A percentile compares a stretch with the other conserved stretches of the same genome.
phyloP scores from a whole-genome alignment of 257 asterid genomes.

The Craterostigma plantagineum region DNA sequence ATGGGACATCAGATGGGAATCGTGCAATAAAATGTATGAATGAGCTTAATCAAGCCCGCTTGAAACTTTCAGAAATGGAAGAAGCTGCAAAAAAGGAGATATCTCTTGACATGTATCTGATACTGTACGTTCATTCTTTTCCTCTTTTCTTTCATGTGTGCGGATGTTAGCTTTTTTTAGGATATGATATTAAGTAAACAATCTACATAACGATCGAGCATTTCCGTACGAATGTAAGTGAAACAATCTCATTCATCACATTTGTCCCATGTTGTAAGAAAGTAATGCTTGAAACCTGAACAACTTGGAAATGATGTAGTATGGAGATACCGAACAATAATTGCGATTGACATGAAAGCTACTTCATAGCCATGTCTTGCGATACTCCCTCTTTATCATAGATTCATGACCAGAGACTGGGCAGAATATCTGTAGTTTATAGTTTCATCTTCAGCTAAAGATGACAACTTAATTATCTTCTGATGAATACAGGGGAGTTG shows the following conservation, averaged over 20 bases:
- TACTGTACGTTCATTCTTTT: constrained; percentile 45
- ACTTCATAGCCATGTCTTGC: too few species aligned
- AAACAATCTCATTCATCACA: too few species aligned
- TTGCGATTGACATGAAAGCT: too few species aligned
- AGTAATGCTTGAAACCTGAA: too few species aligned
- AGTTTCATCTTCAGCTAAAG: background rate
- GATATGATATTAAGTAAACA: background rate
- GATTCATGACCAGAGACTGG: too few species aligned
- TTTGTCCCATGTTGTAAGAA: too few species aligned
- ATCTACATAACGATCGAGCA: background rate
- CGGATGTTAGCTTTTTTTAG: background rate
- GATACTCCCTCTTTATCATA: too few species aligned
- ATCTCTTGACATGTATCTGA: constrained; percentile 78
- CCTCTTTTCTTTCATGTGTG: background rate
- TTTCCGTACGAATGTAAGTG: background rate
- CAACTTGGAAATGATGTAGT: too few species aligned
- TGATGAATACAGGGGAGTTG: constrained; percentile 65
- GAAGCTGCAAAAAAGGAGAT: constrained; percentile 59
- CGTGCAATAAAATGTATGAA: constrained; percentile 21
- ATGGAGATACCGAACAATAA: too few species aligned
- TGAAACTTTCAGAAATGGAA: constrained; percentile 59
- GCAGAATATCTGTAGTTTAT: background rate
- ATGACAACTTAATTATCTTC: constrained; percentile 10
- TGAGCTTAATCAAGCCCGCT: constrained; percentile 61
- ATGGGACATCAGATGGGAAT: constrained; percentile 23